Percentiles rank a stretch among this genome's conserved stretches.
These are phyloP conservation scores for Trametes coccinea DNA, from an alignment of 768 basidiomycete species.

Conservation along the genomic window DNA sequence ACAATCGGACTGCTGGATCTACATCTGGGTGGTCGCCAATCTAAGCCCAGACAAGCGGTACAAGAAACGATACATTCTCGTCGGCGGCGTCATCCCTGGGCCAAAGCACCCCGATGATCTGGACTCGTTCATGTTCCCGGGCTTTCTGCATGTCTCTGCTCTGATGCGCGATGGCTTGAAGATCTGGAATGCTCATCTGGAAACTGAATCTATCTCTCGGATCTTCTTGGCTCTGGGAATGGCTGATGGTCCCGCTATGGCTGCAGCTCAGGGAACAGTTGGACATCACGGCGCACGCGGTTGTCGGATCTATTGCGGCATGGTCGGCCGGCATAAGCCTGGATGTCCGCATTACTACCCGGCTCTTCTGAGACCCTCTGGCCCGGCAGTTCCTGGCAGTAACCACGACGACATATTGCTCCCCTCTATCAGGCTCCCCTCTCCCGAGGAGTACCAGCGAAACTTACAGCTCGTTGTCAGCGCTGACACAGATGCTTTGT, in stretches of 20 bases:
- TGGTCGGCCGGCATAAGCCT: constrained; percentile 34
- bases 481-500: constrained; percentile 34
- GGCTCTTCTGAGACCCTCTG: constrained; percentile 29
- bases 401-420: constrained; percentile 32
- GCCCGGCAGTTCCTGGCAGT: constrained; percentile 28
- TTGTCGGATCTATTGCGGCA: constrained; percentile 38
- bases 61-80: constrained; percentile 30
- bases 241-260: constrained; percentile 18
- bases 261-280: constrained; percentile 34
- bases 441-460: neutral
- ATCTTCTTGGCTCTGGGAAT: neutral
- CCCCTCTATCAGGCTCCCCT: neutral
- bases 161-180: constrained; percentile 30
- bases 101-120: constrained; percentile 36
- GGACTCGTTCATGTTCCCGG: constrained; percentile 36
- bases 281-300: constrained; percentile 38
- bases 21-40: constrained; percentile 32
- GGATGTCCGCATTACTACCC: constrained; percentile 41
- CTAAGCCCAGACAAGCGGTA: constrained; percentile 28
- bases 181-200: constrained; percentile 30
- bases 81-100: constrained; percentile 32
- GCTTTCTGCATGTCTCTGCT: constrained; percentile 32
- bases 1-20: constrained; percentile 36
- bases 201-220: neutral
- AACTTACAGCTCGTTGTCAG: constrained; percentile 40